Evolutionary conservation across 805 yeast species (phyloP), one percentile per base, ranked within the genome.

Genomic region (Yamadazyma akitaensis): DNA sequence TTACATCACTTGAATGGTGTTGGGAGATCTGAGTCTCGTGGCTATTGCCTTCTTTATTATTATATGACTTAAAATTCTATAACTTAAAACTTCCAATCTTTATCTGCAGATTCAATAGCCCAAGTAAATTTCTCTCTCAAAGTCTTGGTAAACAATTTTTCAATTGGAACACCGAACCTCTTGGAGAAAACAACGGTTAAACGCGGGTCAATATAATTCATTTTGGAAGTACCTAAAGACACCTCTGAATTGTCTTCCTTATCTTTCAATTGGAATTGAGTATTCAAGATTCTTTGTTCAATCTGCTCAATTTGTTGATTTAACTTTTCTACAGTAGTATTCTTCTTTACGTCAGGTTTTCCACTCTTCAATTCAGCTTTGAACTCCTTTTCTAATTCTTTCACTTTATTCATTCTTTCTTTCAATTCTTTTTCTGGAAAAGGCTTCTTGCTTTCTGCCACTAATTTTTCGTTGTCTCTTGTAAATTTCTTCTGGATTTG

Each of bases 171-270:
- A 45, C 80, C 75, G 61, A 71, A 89, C 65, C 82, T 87, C 65
- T 90, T 91, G 43, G 96, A 79, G 60, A 90, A 92, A 77, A 87
- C 82, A 19, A 89, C 97, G 0, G 96, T 82, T 55, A 92, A 71
- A 53, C 98, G 76, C 21, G 98, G 98, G 65, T 92, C 98, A 50
- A 92, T 92, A 72, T 92, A 92, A 65, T 92, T 92, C 76, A 88
- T 81, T 71, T 92, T 92, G 21, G 96, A 88, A 0, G 98, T 92
- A 40, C 96, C 90, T 54, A 92, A 72, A 0, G 97, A 91, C 24
- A 92, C 97, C 54, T 88, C 88, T 0, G 96, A 88, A 62, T 91
- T 91, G 61, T 90, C 97, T 62, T 92, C 96, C 64, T 88, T 90
- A 62, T 91, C 97, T 64, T 89, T 85, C 62, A 89, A 74, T 62